Evolutionary conservation across 768 basidiomycete species (phyloP).

Genomic region (Agaricus sinodeliciosus): DNA sequence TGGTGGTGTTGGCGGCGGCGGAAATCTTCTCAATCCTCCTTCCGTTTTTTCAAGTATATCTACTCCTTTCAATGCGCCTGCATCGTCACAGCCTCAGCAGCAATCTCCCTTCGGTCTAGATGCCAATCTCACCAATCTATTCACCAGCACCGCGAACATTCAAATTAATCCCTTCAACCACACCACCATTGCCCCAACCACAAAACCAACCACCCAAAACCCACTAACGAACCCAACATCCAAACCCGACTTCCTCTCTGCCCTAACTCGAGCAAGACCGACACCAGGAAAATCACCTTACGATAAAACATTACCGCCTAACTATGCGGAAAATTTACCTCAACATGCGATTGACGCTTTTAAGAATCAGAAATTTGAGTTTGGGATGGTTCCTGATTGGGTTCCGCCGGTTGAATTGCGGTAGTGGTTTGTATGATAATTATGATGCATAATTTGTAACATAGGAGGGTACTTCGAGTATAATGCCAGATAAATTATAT

Average conservation of each 20-base stretch:
- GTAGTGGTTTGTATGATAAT: background rate
- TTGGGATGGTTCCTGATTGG: slow-evolving; percentile 68
- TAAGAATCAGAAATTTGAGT: slow-evolving; percentile 50
- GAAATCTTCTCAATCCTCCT: background rate
- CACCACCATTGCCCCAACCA: background rate
- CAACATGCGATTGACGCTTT: slow-evolving; percentile 46
- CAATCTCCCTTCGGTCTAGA: background rate
- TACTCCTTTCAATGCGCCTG: background rate
- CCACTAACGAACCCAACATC: slow-evolving; percentile 1
- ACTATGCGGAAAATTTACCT: slow-evolving; percentile 54
- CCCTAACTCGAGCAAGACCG: slow-evolving; percentile 21
- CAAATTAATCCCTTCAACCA: background rate
- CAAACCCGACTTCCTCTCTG: slow-evolving; percentile 8
- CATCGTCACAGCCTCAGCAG: background rate
- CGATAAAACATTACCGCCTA: slow-evolving; percentile 46
- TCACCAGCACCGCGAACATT: background rate
- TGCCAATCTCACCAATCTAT: background rate
- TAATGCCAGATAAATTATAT: too few species aligned
- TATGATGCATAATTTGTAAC: too few species aligned
- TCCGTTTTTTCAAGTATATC: background rate
- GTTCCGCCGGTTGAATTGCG: slow-evolving; percentile 59
- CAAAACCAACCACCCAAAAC: background rate
- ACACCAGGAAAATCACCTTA: slow-evolving; percentile 49
- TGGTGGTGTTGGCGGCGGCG: slow-evolving; percentile 1
- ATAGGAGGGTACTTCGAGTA: background rate